Percentiles rank a stretch among this genome's conserved stretches.
phyloP scores from a whole-genome alignment of 352 stramenopile genomes.

The Phytophthora cryptogea region DNA sequence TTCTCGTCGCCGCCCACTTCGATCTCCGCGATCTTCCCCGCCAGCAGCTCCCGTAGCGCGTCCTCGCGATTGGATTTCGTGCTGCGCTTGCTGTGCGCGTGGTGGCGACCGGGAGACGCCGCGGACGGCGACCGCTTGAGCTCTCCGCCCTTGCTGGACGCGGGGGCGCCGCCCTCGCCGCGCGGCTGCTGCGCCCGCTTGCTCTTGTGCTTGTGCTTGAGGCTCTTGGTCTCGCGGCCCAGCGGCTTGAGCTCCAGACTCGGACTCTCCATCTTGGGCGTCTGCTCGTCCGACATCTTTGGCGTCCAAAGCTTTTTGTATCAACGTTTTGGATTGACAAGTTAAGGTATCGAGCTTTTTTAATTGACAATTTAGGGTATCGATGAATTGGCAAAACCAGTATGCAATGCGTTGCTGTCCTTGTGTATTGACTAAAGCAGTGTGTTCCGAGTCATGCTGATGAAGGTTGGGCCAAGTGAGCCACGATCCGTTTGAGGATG shows the following conservation, averaged over 20 bases:
- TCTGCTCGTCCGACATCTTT: constrained; percentile 37
- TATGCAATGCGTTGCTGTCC: no score
- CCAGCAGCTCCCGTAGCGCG: constrained; percentile 73
- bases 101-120: constrained; percentile 31
- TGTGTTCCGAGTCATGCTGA: neutral
- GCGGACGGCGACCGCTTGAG: constrained; percentile 32
- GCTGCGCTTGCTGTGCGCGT: constrained; percentile 30
- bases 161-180: constrained; percentile 13
- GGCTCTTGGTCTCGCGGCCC: constrained; percentile 58
- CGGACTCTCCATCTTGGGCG: constrained; percentile 23
- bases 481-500: constrained; percentile 28
- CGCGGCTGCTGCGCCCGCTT: constrained; percentile 43
- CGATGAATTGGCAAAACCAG: no score
- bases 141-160: constrained; percentile 5
- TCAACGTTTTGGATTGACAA: no score
- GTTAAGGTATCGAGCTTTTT: no score
- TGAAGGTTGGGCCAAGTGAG: neutral
- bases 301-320: neutral
- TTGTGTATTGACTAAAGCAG: no score
- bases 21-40: constrained; percentile 86
- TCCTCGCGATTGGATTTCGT: constrained; percentile 47
- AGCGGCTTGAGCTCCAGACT: constrained; percentile 73
- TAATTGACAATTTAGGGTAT: no score
- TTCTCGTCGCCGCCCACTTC: constrained; percentile 83
- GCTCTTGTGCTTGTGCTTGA: constrained; percentile 87